Conservation (phyloP, 1,284 basidiomycete genomes). For the Hymenochaete sp. region DNA sequence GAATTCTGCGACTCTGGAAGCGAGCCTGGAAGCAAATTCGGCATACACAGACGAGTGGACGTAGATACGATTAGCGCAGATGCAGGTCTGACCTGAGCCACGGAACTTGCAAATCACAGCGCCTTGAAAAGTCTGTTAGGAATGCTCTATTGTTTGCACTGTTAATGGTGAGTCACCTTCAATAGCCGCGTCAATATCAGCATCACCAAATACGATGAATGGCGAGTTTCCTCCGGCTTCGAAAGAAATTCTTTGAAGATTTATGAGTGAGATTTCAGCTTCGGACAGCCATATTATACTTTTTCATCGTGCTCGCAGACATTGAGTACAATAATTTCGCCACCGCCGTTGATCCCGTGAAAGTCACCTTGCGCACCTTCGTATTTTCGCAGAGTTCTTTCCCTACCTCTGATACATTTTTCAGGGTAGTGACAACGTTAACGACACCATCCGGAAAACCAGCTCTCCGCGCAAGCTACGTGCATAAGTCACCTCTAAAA, state of each 20-base stretch:
- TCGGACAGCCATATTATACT: slow-evolving; percentile 36
- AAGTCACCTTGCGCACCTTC: slow-evolving; percentile 80
- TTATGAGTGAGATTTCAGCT: not conserved
- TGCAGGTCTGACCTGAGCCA: slow-evolving; percentile 83
- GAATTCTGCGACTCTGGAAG: slow-evolving; percentile 81
- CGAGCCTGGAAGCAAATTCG: slow-evolving; percentile 76
- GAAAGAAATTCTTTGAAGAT: slow-evolving; percentile 54
- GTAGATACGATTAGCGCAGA: slow-evolving; percentile 81
- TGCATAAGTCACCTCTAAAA: no score
- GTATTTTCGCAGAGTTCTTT: slow-evolving; percentile 74
- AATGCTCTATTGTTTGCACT: not conserved
- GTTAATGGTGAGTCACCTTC: slow-evolving; percentile 41
- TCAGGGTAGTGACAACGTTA: slow-evolving; percentile 85
- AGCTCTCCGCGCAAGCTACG: slow-evolving; percentile 72
- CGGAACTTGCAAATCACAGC: slow-evolving; percentile 91
- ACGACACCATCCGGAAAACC: slow-evolving; percentile 93
- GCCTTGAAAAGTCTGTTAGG: slow-evolving; percentile 34
- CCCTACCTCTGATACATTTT: slow-evolving; percentile 75
- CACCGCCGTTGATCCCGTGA: slow-evolving; percentile 90
- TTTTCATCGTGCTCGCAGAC: slow-evolving; percentile 84
- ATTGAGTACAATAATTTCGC: slow-evolving; percentile 86
- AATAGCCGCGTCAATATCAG: slow-evolving; percentile 91
- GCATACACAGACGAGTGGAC: slow-evolving; percentile 82
- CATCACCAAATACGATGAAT: slow-evolving; percentile 96
- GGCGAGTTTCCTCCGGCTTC: slow-evolving; percentile 89